phyloP scores from a whole-genome alignment of 805 yeast species.

The Saccharomycopsis sp. region DNA sequence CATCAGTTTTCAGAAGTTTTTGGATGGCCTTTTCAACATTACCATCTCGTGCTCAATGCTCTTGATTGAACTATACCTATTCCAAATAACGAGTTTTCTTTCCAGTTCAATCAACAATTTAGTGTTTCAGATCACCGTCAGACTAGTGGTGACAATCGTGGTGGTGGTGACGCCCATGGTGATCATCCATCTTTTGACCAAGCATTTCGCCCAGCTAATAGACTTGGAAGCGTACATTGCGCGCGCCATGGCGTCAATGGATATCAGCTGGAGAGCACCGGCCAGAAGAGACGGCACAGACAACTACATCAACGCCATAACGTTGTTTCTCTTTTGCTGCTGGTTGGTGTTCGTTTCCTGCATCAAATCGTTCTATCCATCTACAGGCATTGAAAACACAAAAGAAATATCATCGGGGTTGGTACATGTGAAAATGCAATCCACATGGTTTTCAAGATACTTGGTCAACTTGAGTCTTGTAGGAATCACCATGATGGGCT shows the following conservation, averaged over 20 bases:
- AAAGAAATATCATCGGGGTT: neutral
- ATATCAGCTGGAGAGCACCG: too few species aligned
- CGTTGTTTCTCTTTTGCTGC: neutral
- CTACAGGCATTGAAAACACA: neutral
- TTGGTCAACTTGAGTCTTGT: constrained; percentile 8
- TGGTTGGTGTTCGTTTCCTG: constrained; percentile 11
- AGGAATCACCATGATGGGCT: constrained; percentile 17
- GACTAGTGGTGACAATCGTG: constrained; percentile 2
- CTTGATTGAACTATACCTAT: constrained; percentile 13
- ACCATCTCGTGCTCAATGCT: constrained; percentile 8
- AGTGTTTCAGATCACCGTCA: constrained; percentile 7
- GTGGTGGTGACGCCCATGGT: constrained; percentile 10
- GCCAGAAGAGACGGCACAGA: too few species aligned
- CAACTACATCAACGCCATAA: neutral
- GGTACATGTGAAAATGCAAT: too few species aligned
- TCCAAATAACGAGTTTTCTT: constrained; percentile 7
- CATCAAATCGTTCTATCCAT: constrained; percentile 5
- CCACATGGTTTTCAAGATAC: constrained; percentile 3
- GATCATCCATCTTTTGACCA: constrained; percentile 6
- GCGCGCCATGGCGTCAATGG: neutral
- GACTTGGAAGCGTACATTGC: neutral
- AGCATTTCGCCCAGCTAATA: constrained; percentile 5
- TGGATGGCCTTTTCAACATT: constrained; percentile 5
- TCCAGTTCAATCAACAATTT: constrained; percentile 5
- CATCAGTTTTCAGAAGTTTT: constrained; percentile 2